Evolutionary conservation across 2,329 filamentous ascomycete species (phyloP).

Genomic region (Fusarium poae): DNA sequence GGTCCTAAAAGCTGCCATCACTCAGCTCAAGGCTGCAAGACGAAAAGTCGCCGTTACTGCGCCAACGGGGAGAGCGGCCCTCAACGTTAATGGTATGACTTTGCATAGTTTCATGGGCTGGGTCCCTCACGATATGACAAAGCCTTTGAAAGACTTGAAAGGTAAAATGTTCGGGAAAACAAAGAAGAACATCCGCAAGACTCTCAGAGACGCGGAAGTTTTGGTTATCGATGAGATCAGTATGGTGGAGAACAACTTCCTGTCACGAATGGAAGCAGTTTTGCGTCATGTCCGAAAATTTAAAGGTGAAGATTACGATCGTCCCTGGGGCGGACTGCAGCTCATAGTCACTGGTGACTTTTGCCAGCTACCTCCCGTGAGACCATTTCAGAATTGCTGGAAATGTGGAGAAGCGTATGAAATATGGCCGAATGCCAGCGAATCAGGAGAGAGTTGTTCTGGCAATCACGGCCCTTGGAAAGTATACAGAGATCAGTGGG

Average conservation of each 20-base stretch:
- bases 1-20: constrained; percentile 43
- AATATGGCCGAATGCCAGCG: too few species aligned
- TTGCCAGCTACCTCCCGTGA: constrained; percentile 70
- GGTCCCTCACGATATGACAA: constrained; percentile 55
- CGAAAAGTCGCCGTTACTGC: constrained; percentile 65
- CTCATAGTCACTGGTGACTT: constrained; percentile 61
- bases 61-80: constrained; percentile 70
- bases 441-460: neutral
- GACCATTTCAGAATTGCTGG: constrained; percentile 59
- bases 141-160: neutral
- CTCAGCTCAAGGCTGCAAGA: constrained; percentile 1
- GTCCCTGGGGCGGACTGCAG: constrained; percentile 44
- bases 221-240: constrained; percentile 75
- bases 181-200: constrained; percentile 43
- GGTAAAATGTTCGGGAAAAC: neutral
- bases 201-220: constrained; percentile 62
- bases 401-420: constrained; percentile 20
- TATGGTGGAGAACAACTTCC: constrained; percentile 68
- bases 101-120: constrained; percentile 70
- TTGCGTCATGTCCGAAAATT: constrained; percentile 52
- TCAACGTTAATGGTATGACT: constrained; percentile 68
- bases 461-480: neutral
- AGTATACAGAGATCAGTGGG: constrained; percentile 65
- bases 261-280: constrained; percentile 42
- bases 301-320: neutral